Conservation (phyloP, 2,329 filamentous ascomycete genomes). For the Claviceps arundinis region DNA sequence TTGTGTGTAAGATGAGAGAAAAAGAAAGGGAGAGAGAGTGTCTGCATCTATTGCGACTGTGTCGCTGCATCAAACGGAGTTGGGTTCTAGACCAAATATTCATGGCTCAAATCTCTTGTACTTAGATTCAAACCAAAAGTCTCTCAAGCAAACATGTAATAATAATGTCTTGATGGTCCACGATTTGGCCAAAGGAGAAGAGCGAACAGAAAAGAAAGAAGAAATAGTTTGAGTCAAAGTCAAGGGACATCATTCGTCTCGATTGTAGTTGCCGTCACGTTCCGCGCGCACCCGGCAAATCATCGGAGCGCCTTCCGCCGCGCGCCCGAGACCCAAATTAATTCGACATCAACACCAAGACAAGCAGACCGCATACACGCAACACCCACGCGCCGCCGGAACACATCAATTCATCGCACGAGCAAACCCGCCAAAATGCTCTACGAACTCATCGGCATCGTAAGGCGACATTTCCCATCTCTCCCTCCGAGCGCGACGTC, state of each 20-base stretch:
- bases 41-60: no score
- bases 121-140: no score
- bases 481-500: not conserved
- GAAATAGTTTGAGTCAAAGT: not conserved
- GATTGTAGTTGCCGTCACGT: no score
- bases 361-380: slow-evolving; percentile 6
- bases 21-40: no score
- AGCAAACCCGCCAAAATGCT: slow-evolving; percentile 51
- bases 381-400: not conserved
- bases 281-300: slow-evolving; percentile 14
- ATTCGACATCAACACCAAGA: not conserved
- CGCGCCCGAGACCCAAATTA: not conserved
- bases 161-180: no score
- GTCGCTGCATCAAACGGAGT: no score
- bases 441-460: slow-evolving; percentile 95
- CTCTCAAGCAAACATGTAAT: no score
- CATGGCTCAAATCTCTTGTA: no score
- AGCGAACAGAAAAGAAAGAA: not conserved
- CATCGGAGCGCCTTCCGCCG: slow-evolving; percentile 10
- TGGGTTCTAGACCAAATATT: no score
- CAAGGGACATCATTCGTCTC: no score
- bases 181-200: no score
- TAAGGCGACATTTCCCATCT: slow-evolving; percentile 32
- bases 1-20: no score
- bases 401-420: not conserved